phyloP scores from a whole-genome alignment of 2,329 filamentous ascomycete species.

The Fusarium bactridioides region DNA sequence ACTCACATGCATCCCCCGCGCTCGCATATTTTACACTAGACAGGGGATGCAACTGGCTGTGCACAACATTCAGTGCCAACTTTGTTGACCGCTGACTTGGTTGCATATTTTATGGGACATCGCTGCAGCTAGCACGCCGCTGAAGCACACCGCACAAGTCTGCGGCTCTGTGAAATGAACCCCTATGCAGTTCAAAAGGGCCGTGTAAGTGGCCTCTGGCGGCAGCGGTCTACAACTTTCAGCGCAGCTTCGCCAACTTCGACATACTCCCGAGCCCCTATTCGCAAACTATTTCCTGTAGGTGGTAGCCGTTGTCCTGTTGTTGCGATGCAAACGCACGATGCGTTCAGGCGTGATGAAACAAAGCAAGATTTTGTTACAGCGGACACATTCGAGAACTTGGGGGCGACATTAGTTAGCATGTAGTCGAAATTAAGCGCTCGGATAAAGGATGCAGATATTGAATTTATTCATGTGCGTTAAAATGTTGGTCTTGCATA shows the following conservation, averaged over 20 bases:
- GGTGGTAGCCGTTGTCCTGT: conserved; percentile 12
- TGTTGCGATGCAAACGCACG: conserved; percentile 18
- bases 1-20: conserved; percentile 24
- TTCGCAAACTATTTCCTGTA: conserved; percentile 7
- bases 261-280: conserved; percentile 28
- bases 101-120: conserved; percentile 46
- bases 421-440: conserved; percentile 12
- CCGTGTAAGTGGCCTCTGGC: conserved; percentile 28
- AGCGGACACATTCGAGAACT: neutral
- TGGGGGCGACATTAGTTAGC: conserved; percentile 1
- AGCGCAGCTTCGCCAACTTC: neutral
- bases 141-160: conserved; percentile 44
- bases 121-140: conserved; percentile 39
- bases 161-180: conserved; percentile 41
- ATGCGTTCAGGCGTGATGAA: conserved; percentile 8
- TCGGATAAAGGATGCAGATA: conserved; percentile 12
- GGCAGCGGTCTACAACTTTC: conserved; percentile 20
- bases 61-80: conserved; percentile 36
- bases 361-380: conserved; percentile 6
- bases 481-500: conserved; percentile 12
- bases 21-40: conserved; percentile 37
- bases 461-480: conserved; percentile 13
- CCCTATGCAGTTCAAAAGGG: conserved; percentile 39
- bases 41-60: conserved; percentile 27
- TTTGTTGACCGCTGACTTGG: conserved; percentile 43